Conservation (phyloP, 73 alveolate species). For the Symbiodinium pilosum region DNA sequence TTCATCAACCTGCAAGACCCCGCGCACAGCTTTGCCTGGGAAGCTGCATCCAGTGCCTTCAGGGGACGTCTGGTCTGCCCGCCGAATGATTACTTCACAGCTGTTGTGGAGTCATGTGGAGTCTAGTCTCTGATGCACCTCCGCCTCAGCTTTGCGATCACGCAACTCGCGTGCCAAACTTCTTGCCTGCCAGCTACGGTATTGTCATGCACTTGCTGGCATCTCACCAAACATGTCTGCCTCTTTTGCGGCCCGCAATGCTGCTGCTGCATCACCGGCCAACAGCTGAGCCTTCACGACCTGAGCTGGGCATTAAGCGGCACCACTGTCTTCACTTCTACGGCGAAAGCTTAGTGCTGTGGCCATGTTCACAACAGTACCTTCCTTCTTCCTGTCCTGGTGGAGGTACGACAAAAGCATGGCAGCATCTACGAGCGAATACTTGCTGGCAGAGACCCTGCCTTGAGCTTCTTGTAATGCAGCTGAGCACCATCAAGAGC, state of each 20-base stretch:
- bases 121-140: neutral
- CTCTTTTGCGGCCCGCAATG: constrained; percentile 87
- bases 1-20: neutral
- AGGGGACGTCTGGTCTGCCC: neutral
- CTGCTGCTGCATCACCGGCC: constrained; percentile 33
- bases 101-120: too few relatives aligned
- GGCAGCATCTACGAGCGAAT: neutral
- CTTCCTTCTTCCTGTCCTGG: constrained; percentile 71
- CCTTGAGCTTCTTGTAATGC: constrained; percentile 73
- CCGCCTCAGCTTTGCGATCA: constrained; percentile 80
- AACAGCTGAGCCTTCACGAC: constrained; percentile 71
- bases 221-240: neutral
- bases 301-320: neutral
- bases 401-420: neutral
- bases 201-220: neutral
- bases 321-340: neutral
- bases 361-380: constrained; percentile 43
- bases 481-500: constrained; percentile 71
- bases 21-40: constrained; percentile 32
- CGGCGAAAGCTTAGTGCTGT: neutral
- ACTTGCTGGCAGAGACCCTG: neutral
- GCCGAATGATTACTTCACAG: too few relatives aligned
- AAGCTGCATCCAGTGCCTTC: constrained; percentile 86
- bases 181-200: constrained; percentile 35
- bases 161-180: constrained; percentile 68